Percentiles rank a stretch among this genome's conserved stretches.
Conservation (phyloP, 2,329 filamentous ascomycete species). For the Nemania serpens region DNA sequence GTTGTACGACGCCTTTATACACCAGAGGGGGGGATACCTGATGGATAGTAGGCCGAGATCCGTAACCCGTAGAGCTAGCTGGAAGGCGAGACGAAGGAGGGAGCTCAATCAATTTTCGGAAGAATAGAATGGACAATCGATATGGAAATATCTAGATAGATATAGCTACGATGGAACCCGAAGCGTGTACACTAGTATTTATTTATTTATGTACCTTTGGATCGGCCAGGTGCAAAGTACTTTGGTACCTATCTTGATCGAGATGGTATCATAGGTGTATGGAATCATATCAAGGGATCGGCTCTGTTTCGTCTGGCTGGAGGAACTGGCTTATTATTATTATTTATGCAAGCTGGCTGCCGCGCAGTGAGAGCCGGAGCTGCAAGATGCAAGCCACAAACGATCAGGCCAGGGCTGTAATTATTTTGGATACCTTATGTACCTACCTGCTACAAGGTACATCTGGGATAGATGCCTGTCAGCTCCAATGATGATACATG, state of each 20-base stretch:
- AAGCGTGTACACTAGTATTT: no score
- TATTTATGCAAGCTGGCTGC: conserved; percentile 36
- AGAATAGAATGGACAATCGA: conserved; percentile 31
- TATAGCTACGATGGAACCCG: no score
- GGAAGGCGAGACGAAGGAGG: conserved; percentile 24
- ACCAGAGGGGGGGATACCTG: background rate
- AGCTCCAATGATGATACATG: no score
- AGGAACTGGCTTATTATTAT: conserved; percentile 28
- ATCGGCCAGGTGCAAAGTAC: conserved; percentile 11
- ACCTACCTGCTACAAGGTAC: background rate
- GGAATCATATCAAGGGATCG: conserved; percentile 15
- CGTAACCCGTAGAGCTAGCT: conserved; percentile 30
- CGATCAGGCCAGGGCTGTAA: conserved; percentile 23
- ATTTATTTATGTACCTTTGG: background rate
- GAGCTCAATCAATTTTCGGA: conserved; percentile 34
- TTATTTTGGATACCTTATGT: conserved; percentile 1
- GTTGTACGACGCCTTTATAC: conserved; percentile 15
- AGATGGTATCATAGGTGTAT: conserved; percentile 9
- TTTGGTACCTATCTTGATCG: conserved; percentile 18
- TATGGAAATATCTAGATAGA: conserved; percentile 14
- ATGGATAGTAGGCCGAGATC: background rate
- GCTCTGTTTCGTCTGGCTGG: background rate
- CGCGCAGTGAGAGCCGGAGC: conserved; percentile 30
- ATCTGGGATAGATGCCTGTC: conserved; percentile 2
- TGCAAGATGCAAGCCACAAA: conserved; percentile 29